Evolutionary conservation across 192 early-diverging fungal species (phyloP).

Genomic region (Dissophora ornata): DNA sequence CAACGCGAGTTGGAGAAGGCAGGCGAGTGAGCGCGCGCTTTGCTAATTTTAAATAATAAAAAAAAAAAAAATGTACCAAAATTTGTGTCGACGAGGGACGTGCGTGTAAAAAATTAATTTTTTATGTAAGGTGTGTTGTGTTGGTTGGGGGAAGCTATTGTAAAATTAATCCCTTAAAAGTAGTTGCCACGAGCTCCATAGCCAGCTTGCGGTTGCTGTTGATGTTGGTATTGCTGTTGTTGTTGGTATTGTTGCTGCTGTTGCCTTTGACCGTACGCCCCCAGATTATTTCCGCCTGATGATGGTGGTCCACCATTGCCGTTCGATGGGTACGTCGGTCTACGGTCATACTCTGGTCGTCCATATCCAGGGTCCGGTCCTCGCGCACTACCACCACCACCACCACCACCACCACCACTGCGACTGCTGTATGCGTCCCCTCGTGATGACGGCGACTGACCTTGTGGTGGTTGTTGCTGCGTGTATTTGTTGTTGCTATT

Average conservation of each 20-base stretch:
- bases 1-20: too few relatives aligned
- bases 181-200: slow-evolving; percentile 28
- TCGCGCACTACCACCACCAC: neutral
- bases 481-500: neutral
- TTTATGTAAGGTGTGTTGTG: too few relatives aligned
- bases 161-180: slow-evolving; percentile 15
- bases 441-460: slow-evolving; percentile 6
- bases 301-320: slow-evolving; percentile 11
- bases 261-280: slow-evolving; percentile 35
- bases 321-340: slow-evolving; percentile 19
- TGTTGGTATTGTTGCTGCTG: slow-evolving; percentile 29
- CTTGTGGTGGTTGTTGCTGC: slow-evolving; percentile 1
- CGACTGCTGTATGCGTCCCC: slow-evolving; percentile 18
- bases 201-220: neutral
- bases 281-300: slow-evolving; percentile 19
- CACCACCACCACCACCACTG: neutral
- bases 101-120: too few relatives aligned
- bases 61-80: too few relatives aligned
- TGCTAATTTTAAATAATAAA: too few relatives aligned
- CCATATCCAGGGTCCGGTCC: slow-evolving; percentile 13
- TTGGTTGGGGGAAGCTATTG: too few relatives aligned
- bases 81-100: too few relatives aligned
- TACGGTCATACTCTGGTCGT: slow-evolving; percentile 25
- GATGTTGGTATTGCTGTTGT: slow-evolving; percentile 3
- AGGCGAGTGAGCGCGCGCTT: too few relatives aligned